These are phyloP conservation scores for Penicillium sp. DNA, from an alignment of 2,329 filamentous ascomycete genomes.

Conservation along the genomic window DNA sequence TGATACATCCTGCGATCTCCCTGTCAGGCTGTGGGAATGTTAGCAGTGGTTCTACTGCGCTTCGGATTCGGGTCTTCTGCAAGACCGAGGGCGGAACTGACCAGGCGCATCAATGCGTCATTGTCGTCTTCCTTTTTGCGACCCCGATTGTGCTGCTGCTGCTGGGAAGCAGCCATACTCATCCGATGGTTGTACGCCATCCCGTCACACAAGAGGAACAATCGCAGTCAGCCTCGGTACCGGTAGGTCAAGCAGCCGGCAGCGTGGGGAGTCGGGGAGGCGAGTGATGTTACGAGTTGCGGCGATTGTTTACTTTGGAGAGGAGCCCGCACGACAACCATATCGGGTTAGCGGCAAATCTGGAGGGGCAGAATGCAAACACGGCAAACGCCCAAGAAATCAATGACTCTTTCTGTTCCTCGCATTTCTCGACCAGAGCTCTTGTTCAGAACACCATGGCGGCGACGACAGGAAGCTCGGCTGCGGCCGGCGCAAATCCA, in stretches of 20 bases:
- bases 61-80: not conserved
- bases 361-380: conserved; percentile 35
- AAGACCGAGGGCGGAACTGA: conserved; percentile 26
- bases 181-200: conserved; percentile 52
- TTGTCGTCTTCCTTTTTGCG: conserved; percentile 56
- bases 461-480: conserved; percentile 18
- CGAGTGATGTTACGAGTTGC: conserved; percentile 24
- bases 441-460: conserved; percentile 25
- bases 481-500: conserved; percentile 26
- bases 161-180: conserved; percentile 45
- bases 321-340: conserved; percentile 21
- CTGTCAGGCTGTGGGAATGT: conserved; percentile 49
- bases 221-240: conserved; percentile 1
- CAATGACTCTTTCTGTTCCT: conserved; percentile 19
- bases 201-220: conserved; percentile 7
- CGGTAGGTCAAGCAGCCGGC: conserved; percentile 4
- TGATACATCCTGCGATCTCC: conserved; percentile 95
- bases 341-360: conserved; percentile 28
- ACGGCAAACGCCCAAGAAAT: conserved; percentile 34
- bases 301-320: conserved; percentile 34
- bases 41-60: conserved; percentile 2
- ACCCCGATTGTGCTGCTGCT: conserved; percentile 42
- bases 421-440: conserved; percentile 1
- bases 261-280: conserved; percentile 4
- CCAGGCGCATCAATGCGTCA: conserved; percentile 55